phyloP scores from a whole-genome alignment of 352 stramenopile genomes.

The Blastocystis sp. region DNA sequence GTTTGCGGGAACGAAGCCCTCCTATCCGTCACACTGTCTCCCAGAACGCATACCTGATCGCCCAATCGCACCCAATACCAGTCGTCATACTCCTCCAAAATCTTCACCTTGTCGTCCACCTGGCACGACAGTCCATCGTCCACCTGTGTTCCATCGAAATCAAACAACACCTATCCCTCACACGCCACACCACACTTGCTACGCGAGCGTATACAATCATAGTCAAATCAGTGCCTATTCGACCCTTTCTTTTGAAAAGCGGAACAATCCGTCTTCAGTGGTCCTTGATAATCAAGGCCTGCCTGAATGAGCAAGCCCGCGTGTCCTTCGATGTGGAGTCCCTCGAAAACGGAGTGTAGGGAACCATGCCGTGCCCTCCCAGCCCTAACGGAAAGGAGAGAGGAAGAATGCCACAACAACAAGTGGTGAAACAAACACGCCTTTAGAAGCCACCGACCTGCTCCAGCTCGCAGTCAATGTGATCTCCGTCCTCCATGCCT shows the following conservation, averaged over 20 bases:
- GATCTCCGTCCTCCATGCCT: conserved; percentile 57
- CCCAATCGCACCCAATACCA: not conserved
- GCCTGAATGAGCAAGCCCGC: too few species aligned
- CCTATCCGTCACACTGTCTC: not conserved
- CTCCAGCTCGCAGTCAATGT: conserved; percentile 57
- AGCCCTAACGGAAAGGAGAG: not conserved
- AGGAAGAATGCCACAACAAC: conserved; percentile 16
- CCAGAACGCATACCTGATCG: not conserved
- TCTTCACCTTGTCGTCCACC: not conserved
- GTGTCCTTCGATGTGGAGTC: too few species aligned
- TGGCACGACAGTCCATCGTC: not conserved
- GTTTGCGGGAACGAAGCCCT: conserved; percentile 4
- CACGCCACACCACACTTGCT: too few species aligned
- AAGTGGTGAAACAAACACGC: not conserved
- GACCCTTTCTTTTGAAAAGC: too few species aligned
- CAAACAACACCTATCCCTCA: not conserved
- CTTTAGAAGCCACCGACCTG: conserved; percentile 43
- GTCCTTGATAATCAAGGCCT: too few species aligned
- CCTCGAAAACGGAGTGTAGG: not conserved
- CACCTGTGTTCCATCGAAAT: conserved; percentile 12
- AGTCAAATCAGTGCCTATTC: too few species aligned
- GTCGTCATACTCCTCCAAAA: conserved; percentile 8
- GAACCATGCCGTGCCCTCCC: not conserved
- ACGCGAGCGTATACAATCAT: too few species aligned
- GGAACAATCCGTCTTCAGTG: too few species aligned